Conservation (phyloP, 2,329 filamentous ascomycete species). For the Colletotrichum truncatum region DNA sequence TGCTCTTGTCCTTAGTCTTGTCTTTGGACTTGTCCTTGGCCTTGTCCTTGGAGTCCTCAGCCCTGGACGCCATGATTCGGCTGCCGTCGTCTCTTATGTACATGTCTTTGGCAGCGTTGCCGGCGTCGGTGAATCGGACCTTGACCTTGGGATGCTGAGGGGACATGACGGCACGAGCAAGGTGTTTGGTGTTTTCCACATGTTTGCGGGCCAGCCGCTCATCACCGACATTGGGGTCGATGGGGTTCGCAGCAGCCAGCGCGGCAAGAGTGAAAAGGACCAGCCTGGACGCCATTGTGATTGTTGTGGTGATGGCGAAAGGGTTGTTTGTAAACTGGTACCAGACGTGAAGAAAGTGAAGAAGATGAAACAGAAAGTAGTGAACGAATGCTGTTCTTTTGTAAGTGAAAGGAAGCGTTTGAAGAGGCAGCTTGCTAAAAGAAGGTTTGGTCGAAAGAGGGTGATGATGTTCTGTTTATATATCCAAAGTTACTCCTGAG, state of each 20-base stretch:
- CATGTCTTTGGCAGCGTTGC: not conserved
- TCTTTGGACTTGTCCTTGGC: constrained; percentile 10
- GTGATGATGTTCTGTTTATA: constrained; percentile 1
- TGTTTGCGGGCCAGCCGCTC: constrained; percentile 17
- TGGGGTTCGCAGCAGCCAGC: constrained; percentile 25
- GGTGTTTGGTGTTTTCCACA: not conserved
- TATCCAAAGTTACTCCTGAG: not conserved
- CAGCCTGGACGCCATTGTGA: constrained; percentile 23
- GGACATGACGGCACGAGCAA: constrained; percentile 13
- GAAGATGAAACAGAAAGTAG: not conserved
- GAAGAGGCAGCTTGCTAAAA: constrained; percentile 9
- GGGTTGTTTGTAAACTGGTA: not conserved
- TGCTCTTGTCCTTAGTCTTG: not conserved
- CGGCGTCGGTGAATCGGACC: not conserved
- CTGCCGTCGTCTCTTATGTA: not conserved
- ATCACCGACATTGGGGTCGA: constrained; percentile 1
- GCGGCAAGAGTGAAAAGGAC: constrained; percentile 26
- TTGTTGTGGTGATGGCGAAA: not conserved
- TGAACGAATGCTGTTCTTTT: not conserved
- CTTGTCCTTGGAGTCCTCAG: not conserved
- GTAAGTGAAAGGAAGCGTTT: constrained; percentile 16
- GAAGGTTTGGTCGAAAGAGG: not conserved
- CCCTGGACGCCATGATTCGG: not conserved
- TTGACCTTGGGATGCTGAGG: constrained; percentile 16
- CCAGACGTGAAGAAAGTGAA: not conserved